Conservation (phyloP, 495 filamentous ascomycete species). For the Staphylotrichum tortipilum region DNA sequence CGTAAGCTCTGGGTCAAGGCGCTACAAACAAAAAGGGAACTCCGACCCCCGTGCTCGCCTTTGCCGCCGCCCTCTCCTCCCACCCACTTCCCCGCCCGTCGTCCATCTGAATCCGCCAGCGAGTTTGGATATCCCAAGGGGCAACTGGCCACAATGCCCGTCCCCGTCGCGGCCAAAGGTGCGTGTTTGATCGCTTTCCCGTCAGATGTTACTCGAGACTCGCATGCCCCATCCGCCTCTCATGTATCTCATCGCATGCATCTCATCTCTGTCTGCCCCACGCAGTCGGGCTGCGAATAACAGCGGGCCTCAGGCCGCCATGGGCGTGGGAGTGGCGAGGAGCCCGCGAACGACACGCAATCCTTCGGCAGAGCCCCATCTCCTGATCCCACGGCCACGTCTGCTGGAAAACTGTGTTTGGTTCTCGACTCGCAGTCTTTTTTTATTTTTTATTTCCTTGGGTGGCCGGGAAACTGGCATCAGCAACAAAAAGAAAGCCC, state of each 20-base stretch:
- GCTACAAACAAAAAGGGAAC: not conserved
- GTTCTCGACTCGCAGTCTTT: no score
- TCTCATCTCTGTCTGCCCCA: constrained; percentile 17
- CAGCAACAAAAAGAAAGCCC: no score
- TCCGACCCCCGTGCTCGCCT: not conserved
- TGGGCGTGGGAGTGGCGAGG: constrained; percentile 19
- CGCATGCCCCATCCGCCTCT: no score
- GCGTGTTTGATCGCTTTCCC: constrained; percentile 24
- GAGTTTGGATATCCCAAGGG: not conserved
- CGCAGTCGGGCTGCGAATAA: constrained; percentile 15
- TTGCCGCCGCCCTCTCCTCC: constrained; percentile 5
- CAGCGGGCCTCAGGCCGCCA: no score
- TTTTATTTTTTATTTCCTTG: no score
- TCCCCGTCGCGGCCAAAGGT: constrained; percentile 41
- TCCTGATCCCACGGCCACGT: not conserved
- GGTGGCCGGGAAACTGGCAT: no score
- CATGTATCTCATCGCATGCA: no score
- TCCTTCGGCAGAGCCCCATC: not conserved
- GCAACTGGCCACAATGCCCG: constrained; percentile 28
- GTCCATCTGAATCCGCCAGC: not conserved
- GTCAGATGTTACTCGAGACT: no score
- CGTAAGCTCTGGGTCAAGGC: constrained; percentile 2
- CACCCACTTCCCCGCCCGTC: constrained; percentile 1
- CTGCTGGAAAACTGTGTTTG: no score
- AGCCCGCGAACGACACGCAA: constrained; percentile 20